phyloP scores from a whole-genome alignment of 192 early-diverging fungal genomes.

The Entomortierella lignicola region DNA sequence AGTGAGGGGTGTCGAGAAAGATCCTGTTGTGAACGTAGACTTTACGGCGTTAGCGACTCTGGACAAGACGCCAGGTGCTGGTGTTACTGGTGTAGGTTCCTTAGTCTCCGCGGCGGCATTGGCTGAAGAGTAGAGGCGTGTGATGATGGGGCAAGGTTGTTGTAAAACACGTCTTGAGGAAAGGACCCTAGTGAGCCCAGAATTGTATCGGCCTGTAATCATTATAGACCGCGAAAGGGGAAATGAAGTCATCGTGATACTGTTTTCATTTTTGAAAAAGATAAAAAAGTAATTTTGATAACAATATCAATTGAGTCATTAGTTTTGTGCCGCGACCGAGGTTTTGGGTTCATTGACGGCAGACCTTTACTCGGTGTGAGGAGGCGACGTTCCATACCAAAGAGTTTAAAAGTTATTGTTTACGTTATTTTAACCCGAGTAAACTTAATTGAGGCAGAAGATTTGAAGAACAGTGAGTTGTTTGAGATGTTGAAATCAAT shows the following conservation, averaged over 20 bases:
- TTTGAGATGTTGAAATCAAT: constrained; percentile 5
- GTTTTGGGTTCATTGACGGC: too few relatives aligned
- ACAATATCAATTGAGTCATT: not conserved
- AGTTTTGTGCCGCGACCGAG: too few relatives aligned
- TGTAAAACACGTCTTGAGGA: not conserved
- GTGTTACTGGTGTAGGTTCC: not conserved
- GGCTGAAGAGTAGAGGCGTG: constrained; percentile 25
- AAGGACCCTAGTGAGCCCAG: constrained; percentile 10
- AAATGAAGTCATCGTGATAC: constrained; percentile 19
- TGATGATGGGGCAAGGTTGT: constrained; percentile 5
- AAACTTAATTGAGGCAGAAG: not conserved
- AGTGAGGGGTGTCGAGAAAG: constrained; percentile 45
- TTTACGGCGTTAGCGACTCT: constrained; percentile 49
- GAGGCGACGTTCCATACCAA: not conserved
- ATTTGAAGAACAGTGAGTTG: not conserved
- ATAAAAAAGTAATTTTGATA: not conserved
- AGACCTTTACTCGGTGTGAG: too few relatives aligned
- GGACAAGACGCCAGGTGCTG: constrained; percentile 28
- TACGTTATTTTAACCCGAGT: not conserved
- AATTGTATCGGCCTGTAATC: constrained; percentile 5
- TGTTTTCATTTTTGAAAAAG: not conserved
- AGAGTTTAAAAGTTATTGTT: not conserved
- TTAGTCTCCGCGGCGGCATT: not conserved
- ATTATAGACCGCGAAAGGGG: constrained; percentile 4
- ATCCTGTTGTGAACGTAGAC: constrained; percentile 51